Percentiles rank a stretch among this genome's conserved stretches.
Conservation (phyloP, 768 basidiomycete genomes). For the Suillus americanus region DNA sequence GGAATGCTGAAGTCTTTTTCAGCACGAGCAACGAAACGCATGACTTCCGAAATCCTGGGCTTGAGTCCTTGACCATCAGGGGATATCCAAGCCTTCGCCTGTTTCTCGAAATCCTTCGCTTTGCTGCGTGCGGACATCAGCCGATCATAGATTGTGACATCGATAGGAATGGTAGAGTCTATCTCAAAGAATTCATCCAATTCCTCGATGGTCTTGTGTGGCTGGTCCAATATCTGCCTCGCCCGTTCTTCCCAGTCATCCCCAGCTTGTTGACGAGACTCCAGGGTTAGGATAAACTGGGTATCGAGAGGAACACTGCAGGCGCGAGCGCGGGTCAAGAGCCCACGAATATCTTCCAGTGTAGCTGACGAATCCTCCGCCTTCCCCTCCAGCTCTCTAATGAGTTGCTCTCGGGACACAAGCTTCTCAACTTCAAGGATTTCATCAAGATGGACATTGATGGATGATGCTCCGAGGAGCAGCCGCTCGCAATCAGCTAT, state of each 20-base stretch:
- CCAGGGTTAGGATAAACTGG: slow-evolving; percentile 61
- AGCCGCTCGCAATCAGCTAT: slow-evolving; percentile 72
- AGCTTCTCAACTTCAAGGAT: slow-evolving; percentile 76
- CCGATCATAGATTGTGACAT: slow-evolving; percentile 62
- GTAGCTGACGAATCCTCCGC: slow-evolving; percentile 66
- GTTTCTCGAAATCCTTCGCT: slow-evolving; percentile 79
- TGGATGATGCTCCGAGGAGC: slow-evolving; percentile 64
- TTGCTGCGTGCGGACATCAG: slow-evolving; percentile 63
- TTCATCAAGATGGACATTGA: slow-evolving; percentile 86
- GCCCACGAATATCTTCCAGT: slow-evolving; percentile 74
- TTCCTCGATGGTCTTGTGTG: slow-evolving; percentile 73
- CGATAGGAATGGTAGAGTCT: slow-evolving; percentile 68
- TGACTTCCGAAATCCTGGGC: slow-evolving; percentile 68
- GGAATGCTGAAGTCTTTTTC: slow-evolving; percentile 78
- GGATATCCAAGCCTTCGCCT: slow-evolving; percentile 68
- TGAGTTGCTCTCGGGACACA: slow-evolving; percentile 74
- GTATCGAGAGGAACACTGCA: slow-evolving; percentile 69
- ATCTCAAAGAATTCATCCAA: slow-evolving; percentile 70
- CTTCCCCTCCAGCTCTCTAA: slow-evolving; percentile 72
- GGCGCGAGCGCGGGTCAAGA: slow-evolving; percentile 66
- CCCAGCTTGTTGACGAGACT: slow-evolving; percentile 65
- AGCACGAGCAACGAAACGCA: slow-evolving; percentile 64
- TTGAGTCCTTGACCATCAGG: slow-evolving; percentile 54
- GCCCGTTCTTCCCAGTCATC: slow-evolving; percentile 78
- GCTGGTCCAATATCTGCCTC: slow-evolving; percentile 61